Evolutionary conservation across 306 rosid genomes (phyloP), one percentile per base, ranked within the genome.

Genomic region (Carpinus fangiana): DNA sequence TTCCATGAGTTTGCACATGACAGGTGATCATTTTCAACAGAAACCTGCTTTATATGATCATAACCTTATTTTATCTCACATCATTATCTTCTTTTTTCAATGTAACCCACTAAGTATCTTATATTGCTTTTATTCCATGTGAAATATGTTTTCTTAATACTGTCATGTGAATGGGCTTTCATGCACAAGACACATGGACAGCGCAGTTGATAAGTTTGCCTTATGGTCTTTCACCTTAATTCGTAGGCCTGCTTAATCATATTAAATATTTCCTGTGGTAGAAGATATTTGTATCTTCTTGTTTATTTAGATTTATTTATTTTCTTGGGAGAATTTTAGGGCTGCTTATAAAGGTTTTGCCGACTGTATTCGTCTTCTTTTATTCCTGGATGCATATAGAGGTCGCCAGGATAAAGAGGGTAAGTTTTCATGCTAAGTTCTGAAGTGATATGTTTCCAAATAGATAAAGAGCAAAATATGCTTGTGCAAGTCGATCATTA

Each of bases 261-360:
- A 7, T 34, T 64, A 65, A 14, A 14, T 36, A 16, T 65, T 36
- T 41, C 45, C 57, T 38, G 20, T 61, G 47, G 70, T 52, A 75
- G 69, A 80, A 71, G 20, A 74, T 73, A 23, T 57, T 36, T 45
- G 13, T 41, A 10, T 17, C 18, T 48, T 13, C 17, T 73, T 54
- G 26, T 60, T 72, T 59, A 65, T 55, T 20, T 38, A 67, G 73
- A 76, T 81, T 78, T 62, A 62, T 73, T 56, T 20, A 79, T 80
- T 76, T 59, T 80, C 21, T 31, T 82, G 41, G 80, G 57, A 77
- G 72, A 73, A 73, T 82, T 82, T 66, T 84, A 96, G 99, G 99
- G 99, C 99, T 87, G 99, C 99, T 76, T 96, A 96, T 87, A 96
- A 93, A 89, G 99, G 99, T 78, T 96, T 90, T 88, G 98, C 97